These are phyloP conservation scores for Zostera marina DNA, from an alignment of 116 monocot species.

Conservation along the genomic window DNA sequence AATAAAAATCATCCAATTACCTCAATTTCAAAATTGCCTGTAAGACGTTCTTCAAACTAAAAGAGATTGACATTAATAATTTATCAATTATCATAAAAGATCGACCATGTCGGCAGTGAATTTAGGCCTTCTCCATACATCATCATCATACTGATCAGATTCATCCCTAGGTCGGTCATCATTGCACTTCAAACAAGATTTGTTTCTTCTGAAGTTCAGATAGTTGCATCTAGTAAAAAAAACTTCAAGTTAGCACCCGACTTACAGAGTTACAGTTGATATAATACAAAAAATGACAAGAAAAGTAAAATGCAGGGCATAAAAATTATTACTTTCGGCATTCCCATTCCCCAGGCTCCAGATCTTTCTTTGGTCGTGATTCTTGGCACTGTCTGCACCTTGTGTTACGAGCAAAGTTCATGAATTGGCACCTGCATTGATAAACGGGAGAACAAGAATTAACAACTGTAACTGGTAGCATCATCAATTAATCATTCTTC, in stretches of 20 bases:
- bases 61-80: too few relatives aligned
- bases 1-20: too few relatives aligned
- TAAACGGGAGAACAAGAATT: background rate
- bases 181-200: conserved; percentile 47
- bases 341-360: conserved; percentile 87
- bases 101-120: background rate
- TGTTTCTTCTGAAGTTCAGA: conserved; percentile 61
- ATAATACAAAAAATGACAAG: background rate
- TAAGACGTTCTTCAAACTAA: too few relatives aligned
- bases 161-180: conserved; percentile 25
- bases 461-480: background rate
- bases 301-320: background rate
- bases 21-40: too few relatives aligned
- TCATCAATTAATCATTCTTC: background rate
- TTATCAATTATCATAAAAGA: conserved; percentile 2
- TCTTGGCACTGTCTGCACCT: conserved; percentile 49
- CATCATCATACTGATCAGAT: conserved; percentile 11
- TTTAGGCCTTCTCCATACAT: conserved; percentile 23
- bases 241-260: background rate
- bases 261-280: background rate
- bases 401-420: conserved; percentile 83
- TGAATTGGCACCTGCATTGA: conserved; percentile 58
- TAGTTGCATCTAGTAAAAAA: conserved; percentile 42
- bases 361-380: conserved; percentile 34
- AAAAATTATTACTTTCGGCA: conserved; percentile 45